A percentile compares a stretch with the other conserved stretches of the same genome.
Conservation (phyloP, 768 basidiomycete genomes). For the Russula sp. region DNA sequence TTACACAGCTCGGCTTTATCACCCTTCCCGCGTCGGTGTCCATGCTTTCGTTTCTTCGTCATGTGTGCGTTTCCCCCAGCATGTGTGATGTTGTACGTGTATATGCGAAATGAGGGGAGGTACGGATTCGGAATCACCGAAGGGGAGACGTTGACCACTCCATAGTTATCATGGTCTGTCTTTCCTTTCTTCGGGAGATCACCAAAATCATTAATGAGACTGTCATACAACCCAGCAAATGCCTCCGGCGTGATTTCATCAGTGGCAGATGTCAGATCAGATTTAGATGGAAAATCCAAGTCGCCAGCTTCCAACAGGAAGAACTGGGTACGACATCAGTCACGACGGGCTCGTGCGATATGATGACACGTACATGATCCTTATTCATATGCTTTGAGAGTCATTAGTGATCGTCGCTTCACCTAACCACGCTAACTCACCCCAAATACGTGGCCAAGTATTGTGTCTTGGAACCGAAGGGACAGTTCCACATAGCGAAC, state of each 20-base stretch:
- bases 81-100: slow-evolving; percentile 72
- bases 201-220: slow-evolving; percentile 62
- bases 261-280: slow-evolving; percentile 14
- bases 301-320: slow-evolving; percentile 38
- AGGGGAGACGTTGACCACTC: slow-evolving; percentile 75
- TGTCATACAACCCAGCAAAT: slow-evolving; percentile 49
- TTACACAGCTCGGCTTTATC: slow-evolving; percentile 43
- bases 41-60: slow-evolving; percentile 43
- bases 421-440: slow-evolving; percentile 45
- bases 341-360: slow-evolving; percentile 13
- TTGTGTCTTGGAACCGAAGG: slow-evolving; percentile 83
- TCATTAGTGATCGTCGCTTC: slow-evolving; percentile 35
- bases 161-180: slow-evolving; percentile 61
- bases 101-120: slow-evolving; percentile 75
- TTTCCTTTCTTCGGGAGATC: slow-evolving; percentile 54
- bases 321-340: slow-evolving; percentile 33
- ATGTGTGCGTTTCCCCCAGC: slow-evolving; percentile 5
- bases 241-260: slow-evolving; percentile 21
- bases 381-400: slow-evolving; percentile 70
- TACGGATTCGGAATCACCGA: slow-evolving; percentile 87
- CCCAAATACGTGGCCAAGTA: slow-evolving; percentile 81
- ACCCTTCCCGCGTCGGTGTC: slow-evolving; percentile 41
- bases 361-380: slow-evolving; percentile 57
- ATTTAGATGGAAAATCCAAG: slow-evolving; percentile 27
- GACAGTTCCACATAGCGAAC: slow-evolving; percentile 69